Base-by-base conservation (phyloP, 345 rosid genomes). In the Euphorbia tirucalli region DNA sequence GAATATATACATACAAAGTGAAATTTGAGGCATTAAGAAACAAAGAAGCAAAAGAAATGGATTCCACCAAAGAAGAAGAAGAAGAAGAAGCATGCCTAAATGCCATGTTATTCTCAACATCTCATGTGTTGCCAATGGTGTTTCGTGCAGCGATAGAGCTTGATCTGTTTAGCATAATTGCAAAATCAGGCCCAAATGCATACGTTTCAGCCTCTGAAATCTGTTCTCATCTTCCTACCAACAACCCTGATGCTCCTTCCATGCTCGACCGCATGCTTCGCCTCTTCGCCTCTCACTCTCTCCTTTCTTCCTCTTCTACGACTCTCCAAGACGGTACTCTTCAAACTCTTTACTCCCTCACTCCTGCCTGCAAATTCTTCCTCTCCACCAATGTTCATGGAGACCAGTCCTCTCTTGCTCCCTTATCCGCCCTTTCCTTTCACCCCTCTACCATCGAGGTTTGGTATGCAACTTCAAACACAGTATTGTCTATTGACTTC, bases 231-330 rank as follows among this genome's bases (percentile, higher is more conserved):
- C n/a, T n/a, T n/a, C n/a, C n/a, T n/a, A n/a, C n/a, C n/a, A n/a
- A n/a, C n/a, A n/a, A n/a, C n/a, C n/a, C n/a, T n/a, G 76, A 78
- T 2, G 83, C 78, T 1, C 11, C 83, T 5, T 5, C 66, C 0
- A 64, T 65, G 64, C 60, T 85, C 18, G 85, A 85, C 3, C 60
- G 80, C 5, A 78, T 85, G 49, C 66, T 82, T 5, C 54, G 79
- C 11, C 70, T 82, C 52, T 73, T 82, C 0, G 76, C 79, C 0
- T 63, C 69, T 32, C 80, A 78, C 61, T 82, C 72, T 18, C 50
- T 82, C 18, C 77, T 82, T 18, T 65, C 64, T 69, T 76, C 44
- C n/a, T 27, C 70, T 21, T 32, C 57, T 16, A 60, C 54, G n/a
- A 19, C 31, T 27, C 56, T n/a, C 21, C 30, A 74, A 0, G 74